phyloP scores from a whole-genome alignment of 176 grass and related monocot species.

The Puccinellia tenuiflora region DNA sequence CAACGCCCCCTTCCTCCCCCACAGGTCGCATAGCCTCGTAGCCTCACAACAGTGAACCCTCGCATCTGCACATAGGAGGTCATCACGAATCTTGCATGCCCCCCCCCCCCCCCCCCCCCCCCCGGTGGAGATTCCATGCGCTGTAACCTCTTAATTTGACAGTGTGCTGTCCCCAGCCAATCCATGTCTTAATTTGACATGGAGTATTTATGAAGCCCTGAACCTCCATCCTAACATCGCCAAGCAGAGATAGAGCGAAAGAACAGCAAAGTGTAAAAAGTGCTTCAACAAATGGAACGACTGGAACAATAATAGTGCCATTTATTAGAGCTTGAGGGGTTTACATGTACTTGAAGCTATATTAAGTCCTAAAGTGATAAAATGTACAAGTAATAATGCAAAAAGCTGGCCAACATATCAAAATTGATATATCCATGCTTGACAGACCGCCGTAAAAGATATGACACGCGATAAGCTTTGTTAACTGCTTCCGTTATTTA shows the following conservation, averaged over 20 bases:
- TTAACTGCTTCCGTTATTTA: not conserved
- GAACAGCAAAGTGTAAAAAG: not conserved
- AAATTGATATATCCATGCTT: not conserved
- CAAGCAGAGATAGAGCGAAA: not conserved
- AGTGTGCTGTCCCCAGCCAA: not conserved
- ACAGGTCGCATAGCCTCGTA: not conserved
- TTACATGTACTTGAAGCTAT: not conserved
- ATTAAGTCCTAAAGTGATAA: not conserved
- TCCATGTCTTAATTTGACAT: not conserved
- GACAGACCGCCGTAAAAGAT: not conserved
- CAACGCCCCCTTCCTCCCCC: not conserved
- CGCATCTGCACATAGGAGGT: not conserved
- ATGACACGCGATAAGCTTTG: not conserved
- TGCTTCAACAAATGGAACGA: conserved; percentile 7
- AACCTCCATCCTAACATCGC: not conserved
- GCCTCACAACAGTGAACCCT: not conserved
- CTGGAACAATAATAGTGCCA: not conserved
- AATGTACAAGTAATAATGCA: conserved; percentile 3
- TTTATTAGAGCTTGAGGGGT: not conserved
- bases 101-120: too few species aligned
- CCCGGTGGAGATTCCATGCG: not conserved
- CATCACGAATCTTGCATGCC: not conserved
- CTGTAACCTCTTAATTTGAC: not conserved
- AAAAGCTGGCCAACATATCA: not conserved
- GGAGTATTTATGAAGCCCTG: not conserved